These are phyloP conservation scores for Cyberlindnera xishuangbannaensis DNA, from an alignment of 805 yeast species.

Conservation along the genomic window DNA sequence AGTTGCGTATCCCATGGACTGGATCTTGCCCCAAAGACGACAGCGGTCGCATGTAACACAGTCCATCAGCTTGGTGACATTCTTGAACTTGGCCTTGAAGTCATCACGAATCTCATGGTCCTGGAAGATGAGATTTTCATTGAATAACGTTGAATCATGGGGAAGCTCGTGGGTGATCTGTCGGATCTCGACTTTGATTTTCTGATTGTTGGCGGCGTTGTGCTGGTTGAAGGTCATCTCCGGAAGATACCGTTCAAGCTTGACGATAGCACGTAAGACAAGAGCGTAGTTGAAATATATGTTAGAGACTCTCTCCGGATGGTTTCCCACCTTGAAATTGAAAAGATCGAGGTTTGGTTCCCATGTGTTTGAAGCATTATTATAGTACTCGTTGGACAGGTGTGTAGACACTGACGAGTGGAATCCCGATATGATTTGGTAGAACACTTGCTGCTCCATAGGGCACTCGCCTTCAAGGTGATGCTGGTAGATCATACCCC, in stretches of 20 bases:
- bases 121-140: slow-evolving; percentile 45
- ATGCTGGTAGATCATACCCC: slow-evolving; percentile 90
- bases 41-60: slow-evolving; percentile 99
- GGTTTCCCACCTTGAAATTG: slow-evolving; percentile 81
- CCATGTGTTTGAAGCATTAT: slow-evolving; percentile 70
- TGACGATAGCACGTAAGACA: slow-evolving; percentile 73
- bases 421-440: slow-evolving; percentile 83
- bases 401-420: slow-evolving; percentile 95
- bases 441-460: slow-evolving; percentile 85
- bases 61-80: slow-evolving; percentile 91
- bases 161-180: slow-evolving; percentile 19
- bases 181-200: slow-evolving; percentile 39
- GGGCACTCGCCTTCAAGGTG: slow-evolving; percentile 50
- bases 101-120: slow-evolving; percentile 70
- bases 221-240: slow-evolving; percentile 43
- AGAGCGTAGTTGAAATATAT: slow-evolving; percentile 90
- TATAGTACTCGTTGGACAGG: slow-evolving; percentile 74
- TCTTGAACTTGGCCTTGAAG: slow-evolving; percentile 77
- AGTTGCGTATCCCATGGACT: slow-evolving; percentile 96
- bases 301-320: slow-evolving; percentile 84
- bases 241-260: slow-evolving; percentile 48
- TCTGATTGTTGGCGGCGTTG: slow-evolving; percentile 35
- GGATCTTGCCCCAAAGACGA: slow-evolving; percentile 96
- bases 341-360: slow-evolving; percentile 78
- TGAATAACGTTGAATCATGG: slow-evolving; percentile 33